phyloP scores from a whole-genome alignment of 1,139 yeast genomes.

The Debaryomycetaceae sp. region DNA sequence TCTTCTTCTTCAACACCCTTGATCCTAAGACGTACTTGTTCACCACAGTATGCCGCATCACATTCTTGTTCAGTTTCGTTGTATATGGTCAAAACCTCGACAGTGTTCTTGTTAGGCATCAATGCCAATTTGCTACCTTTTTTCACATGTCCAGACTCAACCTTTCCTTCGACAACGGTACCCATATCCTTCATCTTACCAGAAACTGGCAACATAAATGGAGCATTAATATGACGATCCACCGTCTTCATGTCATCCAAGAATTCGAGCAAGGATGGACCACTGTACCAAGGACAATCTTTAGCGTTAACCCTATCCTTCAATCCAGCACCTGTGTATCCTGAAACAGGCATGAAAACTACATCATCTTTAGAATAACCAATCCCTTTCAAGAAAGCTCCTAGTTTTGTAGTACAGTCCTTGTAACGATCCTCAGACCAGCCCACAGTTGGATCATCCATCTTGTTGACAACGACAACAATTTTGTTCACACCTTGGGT shows the following conservation, averaged over 20 bases:
- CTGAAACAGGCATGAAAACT: constrained; percentile 93
- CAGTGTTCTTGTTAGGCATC: constrained; percentile 86
- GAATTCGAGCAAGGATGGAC: constrained; percentile 88
- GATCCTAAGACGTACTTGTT: constrained; percentile 88
- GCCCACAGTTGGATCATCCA: constrained; percentile 96
- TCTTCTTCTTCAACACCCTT: constrained; percentile 98
- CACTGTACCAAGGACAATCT: constrained; percentile 89
- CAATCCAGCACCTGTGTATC: constrained; percentile 95
- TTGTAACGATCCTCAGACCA: constrained; percentile 97
- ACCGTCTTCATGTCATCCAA: constrained; percentile 79
- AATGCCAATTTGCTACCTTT: constrained; percentile 72
- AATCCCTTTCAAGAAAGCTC: constrained; percentile 76
- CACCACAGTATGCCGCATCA: constrained; percentile 89
- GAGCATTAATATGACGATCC: constrained; percentile 86
- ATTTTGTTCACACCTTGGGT: constrained; percentile 96
- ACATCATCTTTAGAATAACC: constrained; percentile 89
- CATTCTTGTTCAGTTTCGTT: constrained; percentile 97
- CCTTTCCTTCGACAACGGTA: constrained; percentile 95
- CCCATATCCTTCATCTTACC: constrained; percentile 97
- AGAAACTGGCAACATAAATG: constrained; percentile 94
- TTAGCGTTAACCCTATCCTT: constrained; percentile 73
- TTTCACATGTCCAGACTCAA: constrained; percentile 90
- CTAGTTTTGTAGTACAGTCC: constrained; percentile 86
- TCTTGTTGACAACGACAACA: constrained; percentile 92
- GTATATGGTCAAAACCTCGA: constrained; percentile 83